phyloP scores from a whole-genome alignment of 2,329 filamentous ascomycete species.

The Colletotrichum noveboracense region DNA sequence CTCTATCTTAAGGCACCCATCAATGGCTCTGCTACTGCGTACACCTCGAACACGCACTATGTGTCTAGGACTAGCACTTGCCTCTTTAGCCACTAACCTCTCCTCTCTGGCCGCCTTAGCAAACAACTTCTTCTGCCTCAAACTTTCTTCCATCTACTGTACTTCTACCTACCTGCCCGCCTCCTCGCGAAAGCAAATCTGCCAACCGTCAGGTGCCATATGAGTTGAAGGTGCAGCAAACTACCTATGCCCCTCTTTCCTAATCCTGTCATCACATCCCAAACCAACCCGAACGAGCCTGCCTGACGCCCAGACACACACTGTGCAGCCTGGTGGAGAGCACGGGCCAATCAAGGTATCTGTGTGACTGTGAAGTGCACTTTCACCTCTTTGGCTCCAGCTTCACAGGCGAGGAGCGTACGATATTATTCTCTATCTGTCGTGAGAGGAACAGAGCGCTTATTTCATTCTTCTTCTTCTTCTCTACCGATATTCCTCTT shows the following conservation, averaged over 20 bases:
- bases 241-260: conserved; percentile 15
- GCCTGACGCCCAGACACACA: conserved; percentile 15
- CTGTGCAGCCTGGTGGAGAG: conserved; percentile 14
- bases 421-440: not conserved
- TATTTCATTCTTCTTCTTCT: not conserved
- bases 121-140: not conserved
- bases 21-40: not conserved
- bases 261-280: conserved; percentile 15
- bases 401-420: not conserved
- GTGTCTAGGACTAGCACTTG: not conserved
- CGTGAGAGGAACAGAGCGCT: not conserved
- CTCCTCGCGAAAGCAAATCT: not conserved
- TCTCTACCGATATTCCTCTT: not conserved
- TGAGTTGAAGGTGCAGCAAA: not conserved
- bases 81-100: not conserved
- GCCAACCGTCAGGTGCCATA: not conserved
- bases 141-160: not conserved
- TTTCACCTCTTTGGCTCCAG: not conserved
- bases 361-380: conserved; percentile 1
- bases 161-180: not conserved
- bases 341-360: not conserved
- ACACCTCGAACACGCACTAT: not conserved
- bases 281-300: not conserved
- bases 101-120: not conserved
- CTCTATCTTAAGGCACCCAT: not conserved